Percentiles rank a stretch among this genome's conserved stretches.
These are phyloP conservation scores for Leccinellum luteum DNA, from an alignment of 768 basidiomycete genomes.

Conservation along the genomic window DNA sequence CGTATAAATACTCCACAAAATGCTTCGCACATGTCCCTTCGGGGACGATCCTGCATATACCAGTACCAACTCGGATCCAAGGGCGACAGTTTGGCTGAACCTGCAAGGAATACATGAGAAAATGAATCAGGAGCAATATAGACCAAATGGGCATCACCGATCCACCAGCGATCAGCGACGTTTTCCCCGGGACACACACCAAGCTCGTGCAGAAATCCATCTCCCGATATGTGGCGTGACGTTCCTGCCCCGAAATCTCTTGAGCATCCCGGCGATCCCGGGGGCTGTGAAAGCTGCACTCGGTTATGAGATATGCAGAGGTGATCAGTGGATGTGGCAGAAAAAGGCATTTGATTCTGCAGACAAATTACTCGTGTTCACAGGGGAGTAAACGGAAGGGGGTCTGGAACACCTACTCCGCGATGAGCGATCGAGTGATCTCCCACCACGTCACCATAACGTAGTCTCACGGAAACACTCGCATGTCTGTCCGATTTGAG, in stretches of 20 bases:
- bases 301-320: background rate
- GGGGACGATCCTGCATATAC: constrained; percentile 4
- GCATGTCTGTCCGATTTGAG: background rate
- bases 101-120: constrained; percentile 15
- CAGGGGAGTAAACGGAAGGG: background rate
- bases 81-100: constrained; percentile 1
- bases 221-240: constrained; percentile 1
- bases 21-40: constrained; percentile 3
- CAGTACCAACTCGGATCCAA: constrained; percentile 1
- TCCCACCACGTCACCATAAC: constrained; percentile 1
- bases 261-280: constrained; percentile 4
- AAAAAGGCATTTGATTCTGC: background rate
- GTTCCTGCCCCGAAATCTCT: constrained; percentile 12
- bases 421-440: constrained; percentile 1
- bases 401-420: constrained; percentile 9
- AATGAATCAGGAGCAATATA: constrained; percentile 14
- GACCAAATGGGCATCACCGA: constrained; percentile 6
- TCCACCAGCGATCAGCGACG: constrained; percentile 1
- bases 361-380: background rate
- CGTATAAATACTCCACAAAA: constrained; percentile 23
- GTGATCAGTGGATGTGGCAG: constrained; percentile 2
- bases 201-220: constrained; percentile 10
- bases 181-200: constrained; percentile 6
- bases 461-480: background rate
- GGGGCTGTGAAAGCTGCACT: constrained; percentile 3